Conservation (phyloP, 805 yeast species). For the Candida chilensis region DNA sequence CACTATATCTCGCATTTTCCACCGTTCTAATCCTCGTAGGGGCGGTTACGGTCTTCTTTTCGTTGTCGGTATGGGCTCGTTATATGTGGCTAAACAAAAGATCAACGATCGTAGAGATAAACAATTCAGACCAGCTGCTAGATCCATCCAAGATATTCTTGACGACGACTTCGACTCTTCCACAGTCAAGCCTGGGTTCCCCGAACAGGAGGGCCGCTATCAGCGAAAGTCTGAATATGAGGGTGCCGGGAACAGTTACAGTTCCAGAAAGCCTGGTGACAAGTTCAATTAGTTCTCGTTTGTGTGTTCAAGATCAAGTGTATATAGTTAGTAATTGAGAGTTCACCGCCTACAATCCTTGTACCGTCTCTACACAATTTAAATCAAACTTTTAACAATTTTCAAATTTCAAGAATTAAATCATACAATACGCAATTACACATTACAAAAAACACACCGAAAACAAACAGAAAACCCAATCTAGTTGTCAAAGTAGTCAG, state of each 20-base stretch:
- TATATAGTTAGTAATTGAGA: neutral
- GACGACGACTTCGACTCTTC: constrained; percentile 23
- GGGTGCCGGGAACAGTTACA: constrained; percentile 57
- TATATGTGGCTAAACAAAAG: constrained; percentile 14
- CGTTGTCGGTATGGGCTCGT: constrained; percentile 13
- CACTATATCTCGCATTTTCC: too few species aligned
- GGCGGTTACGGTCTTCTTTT: constrained; percentile 12
- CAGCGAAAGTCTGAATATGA: constrained; percentile 55
- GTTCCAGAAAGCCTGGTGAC: constrained; percentile 52
- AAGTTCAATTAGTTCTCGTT: constrained; percentile 25
- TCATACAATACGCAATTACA: too few species aligned
- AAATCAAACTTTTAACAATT: too few species aligned
- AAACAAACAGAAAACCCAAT: constrained; percentile 1
- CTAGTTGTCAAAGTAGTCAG: constrained; percentile 72
- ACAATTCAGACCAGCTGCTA: constrained; percentile 19
- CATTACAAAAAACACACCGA: neutral
- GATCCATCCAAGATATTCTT: constrained; percentile 6
- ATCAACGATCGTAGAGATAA: constrained; percentile 24
- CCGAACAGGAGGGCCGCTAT: constrained; percentile 23
- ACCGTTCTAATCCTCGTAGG: constrained; percentile 6
- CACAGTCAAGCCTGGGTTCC: constrained; percentile 46
- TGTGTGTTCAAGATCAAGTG: too few species aligned
- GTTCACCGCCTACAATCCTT: too few species aligned
- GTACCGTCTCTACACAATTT: too few species aligned
- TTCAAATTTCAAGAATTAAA: too few species aligned